These are phyloP conservation scores for Psilocybe subaeruginosa DNA, from an alignment of 768 basidiomycete species.

Conservation along the genomic window DNA sequence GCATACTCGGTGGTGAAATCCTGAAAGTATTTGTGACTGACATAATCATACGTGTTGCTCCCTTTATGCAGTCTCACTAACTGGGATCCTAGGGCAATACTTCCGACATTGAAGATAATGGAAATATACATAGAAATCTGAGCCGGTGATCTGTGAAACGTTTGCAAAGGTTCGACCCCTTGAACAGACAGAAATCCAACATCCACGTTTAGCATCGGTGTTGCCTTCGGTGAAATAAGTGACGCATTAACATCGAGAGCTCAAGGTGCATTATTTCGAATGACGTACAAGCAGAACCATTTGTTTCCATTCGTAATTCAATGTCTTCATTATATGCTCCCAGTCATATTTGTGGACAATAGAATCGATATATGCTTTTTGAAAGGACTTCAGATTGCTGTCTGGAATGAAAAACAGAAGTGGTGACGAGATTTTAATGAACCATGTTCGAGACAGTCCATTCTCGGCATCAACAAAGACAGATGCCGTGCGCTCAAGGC, in stretches of 20 bases:
- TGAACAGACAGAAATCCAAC: conserved; percentile 59
- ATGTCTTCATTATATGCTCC: conserved; percentile 42
- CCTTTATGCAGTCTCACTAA: conserved; percentile 43
- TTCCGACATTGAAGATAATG: conserved; percentile 45
- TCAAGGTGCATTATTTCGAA: neutral
- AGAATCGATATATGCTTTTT: conserved; percentile 50
- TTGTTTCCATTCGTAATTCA: conserved; percentile 53
- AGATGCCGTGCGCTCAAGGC: conserved; percentile 44
- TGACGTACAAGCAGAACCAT: conserved; percentile 51
- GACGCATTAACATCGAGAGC: neutral
- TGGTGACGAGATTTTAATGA: conserved; percentile 25
- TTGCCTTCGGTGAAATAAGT: conserved; percentile 39
- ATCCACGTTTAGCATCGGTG: conserved; percentile 59
- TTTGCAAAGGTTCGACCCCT: conserved; percentile 29
- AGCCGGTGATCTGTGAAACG: conserved; percentile 31
- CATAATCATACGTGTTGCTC: conserved; percentile 37
- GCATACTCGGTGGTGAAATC: conserved; percentile 2
- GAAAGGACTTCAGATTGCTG: conserved; percentile 42
- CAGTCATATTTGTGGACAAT: conserved; percentile 44
- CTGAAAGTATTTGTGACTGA: conserved; percentile 21
- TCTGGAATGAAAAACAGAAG: conserved; percentile 37
- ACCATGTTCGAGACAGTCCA: conserved; percentile 9
- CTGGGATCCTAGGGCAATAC: conserved; percentile 46
- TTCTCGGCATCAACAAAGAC: conserved; percentile 27
- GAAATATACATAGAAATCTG: conserved; percentile 55